phyloP scores from a whole-genome alignment of 495 filamentous ascomycete genomes.

The Talaromyces ruber region DNA sequence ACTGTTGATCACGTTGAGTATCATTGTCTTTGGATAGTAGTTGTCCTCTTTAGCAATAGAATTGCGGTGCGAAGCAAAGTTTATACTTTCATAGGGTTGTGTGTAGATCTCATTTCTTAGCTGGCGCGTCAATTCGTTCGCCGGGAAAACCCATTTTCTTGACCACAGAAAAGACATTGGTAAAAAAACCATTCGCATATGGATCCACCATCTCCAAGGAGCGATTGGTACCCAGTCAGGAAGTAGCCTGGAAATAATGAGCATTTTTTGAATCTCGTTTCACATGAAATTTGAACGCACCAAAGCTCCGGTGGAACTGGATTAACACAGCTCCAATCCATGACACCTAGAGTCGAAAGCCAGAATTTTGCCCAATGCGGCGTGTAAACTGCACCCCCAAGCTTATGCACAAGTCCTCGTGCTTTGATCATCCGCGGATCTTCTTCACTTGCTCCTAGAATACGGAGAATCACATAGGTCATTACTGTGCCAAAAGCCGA shows the following conservation, averaged over 20 bases:
- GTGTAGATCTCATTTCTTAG: constrained; percentile 81
- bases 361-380: constrained; percentile 97
- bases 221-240: constrained; percentile 93
- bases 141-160: constrained; percentile 61
- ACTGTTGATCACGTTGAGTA: constrained; percentile 70
- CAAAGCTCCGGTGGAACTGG: constrained; percentile 89
- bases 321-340: constrained; percentile 87
- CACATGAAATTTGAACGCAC: too few species aligned
- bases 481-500: constrained; percentile 82
- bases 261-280: background rate
- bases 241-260: constrained; percentile 47
- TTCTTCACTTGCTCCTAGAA: constrained; percentile 84
- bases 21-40: constrained; percentile 83
- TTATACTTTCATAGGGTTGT: constrained; percentile 66
- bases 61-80: constrained; percentile 73
- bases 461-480: constrained; percentile 78
- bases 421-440: constrained; percentile 84
- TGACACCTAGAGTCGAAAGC: constrained; percentile 75
- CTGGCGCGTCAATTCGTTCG: constrained; percentile 59
- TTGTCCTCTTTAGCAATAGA: constrained; percentile 73
- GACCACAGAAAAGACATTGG: constrained; percentile 90
- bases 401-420: constrained; percentile 67
- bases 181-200: constrained; percentile 87
- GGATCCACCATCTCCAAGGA: constrained; percentile 98
- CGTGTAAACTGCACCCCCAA: constrained; percentile 76